Evolutionary conservation across 148 eudicot species (phyloP), one percentile per base, ranked within the genome.

Genomic region (Beta vulgaris): DNA sequence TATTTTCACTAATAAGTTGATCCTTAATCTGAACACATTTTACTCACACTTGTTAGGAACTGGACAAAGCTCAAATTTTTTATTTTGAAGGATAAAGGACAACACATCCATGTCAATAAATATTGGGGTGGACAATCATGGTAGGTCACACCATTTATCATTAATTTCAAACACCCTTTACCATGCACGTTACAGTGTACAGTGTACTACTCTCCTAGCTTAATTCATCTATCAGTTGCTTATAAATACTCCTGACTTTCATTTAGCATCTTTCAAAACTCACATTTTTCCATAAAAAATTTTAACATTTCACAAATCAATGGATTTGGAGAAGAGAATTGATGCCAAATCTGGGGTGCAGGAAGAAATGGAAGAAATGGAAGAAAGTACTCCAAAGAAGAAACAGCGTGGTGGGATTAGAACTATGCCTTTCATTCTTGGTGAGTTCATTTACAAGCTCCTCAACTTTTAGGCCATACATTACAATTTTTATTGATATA

Each of bases 361-460:
- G n/a, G n/a, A n/a, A n/a, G n/a, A n/a, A n/a, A n/a, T 31, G 16
- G 55, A 71, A 14, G 81, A 57, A 54, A 78, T 79, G 35, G 83
- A 70, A 68, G 73, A 75, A 73, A 82, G 74, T 36, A 35, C 6
- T 69, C 61, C 76, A 35, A 78, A 81, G 77, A 76, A 69, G 66
- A 81, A 54, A 72, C 63, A 78, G 81, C 86, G 76, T 13, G 97
- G 97, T 18, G 97, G 97, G 34, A 80, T 92, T 44, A 83, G 73
- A 82, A 87, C 95, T 35, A 86, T 92, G 97, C 97, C 97, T 23
- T 92, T 92, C 76, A 92, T 92, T 48, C 89, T 92, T 34, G 90
- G 97, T 90, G 35, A 82, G 90, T 74, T 48, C 21, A 9, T 77
- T 40, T 12, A 48, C 21, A 73, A n/a, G n/a, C n/a, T n/a, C n/a